Percentiles rank a stretch among this genome's conserved stretches.
Conservation (phyloP, 495 filamentous ascomycete genomes). For the Penicillium argentinense region DNA sequence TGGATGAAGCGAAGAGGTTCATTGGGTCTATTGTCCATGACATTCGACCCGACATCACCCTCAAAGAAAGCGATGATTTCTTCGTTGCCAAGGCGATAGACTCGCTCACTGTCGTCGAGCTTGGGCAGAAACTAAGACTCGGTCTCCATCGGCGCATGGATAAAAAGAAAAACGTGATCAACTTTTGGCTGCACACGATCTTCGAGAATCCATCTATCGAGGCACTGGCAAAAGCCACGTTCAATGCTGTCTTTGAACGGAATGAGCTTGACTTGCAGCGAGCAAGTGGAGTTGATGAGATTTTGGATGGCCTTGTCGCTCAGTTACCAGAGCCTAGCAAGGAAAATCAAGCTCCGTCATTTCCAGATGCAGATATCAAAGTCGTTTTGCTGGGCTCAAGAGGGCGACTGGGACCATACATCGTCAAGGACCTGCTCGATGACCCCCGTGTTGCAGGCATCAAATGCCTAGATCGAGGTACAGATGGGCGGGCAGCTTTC, state of each 20-base stretch:
- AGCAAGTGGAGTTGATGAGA: neutral
- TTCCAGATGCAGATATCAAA: slow-evolving; percentile 5
- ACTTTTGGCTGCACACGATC: slow-evolving; percentile 17
- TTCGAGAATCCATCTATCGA: slow-evolving; percentile 19
- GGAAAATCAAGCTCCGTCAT: neutral
- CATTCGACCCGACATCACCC: slow-evolving; percentile 7
- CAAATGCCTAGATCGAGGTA: slow-evolving; percentile 13
- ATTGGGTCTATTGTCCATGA: slow-evolving; percentile 17
- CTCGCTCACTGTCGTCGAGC: slow-evolving; percentile 15
- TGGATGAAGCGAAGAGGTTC: slow-evolving; percentile 15
- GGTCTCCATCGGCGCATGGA: slow-evolving; percentile 12
- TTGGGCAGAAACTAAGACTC: slow-evolving; percentile 13
- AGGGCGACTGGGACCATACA: slow-evolving; percentile 14
- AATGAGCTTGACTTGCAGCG: neutral
- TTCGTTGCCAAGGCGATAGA: slow-evolving; percentile 16
- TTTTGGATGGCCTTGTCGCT: slow-evolving; percentile 4
- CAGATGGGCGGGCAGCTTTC: slow-evolving; percentile 5
- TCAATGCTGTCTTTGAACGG: slow-evolving; percentile 5
- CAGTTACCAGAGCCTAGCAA: slow-evolving; percentile 9
- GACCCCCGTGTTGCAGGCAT: slow-evolving; percentile 12
- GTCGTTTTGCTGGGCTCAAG: slow-evolving; percentile 11
- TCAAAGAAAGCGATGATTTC: slow-evolving; percentile 17
- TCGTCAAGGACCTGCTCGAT: slow-evolving; percentile 12
- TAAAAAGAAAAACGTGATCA: slow-evolving; percentile 12
- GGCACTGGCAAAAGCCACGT: slow-evolving; percentile 10